Base-by-base conservation (phyloP, 2,329 filamentous ascomycete species). In the Thielaviopsis punctulata region DNA sequence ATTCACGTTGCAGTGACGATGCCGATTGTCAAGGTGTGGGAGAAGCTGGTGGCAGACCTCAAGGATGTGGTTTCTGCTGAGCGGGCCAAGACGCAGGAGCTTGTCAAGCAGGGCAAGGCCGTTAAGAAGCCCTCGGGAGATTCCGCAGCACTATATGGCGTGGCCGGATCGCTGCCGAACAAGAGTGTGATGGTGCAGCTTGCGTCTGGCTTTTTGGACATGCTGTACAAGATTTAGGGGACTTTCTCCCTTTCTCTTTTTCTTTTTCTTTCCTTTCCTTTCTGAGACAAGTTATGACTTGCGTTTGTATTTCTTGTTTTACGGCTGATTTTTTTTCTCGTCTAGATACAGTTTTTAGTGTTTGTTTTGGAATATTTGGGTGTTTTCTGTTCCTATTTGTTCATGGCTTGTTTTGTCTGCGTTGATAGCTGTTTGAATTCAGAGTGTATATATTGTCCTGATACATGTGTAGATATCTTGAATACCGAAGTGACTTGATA, bases 1-100 rank as follows among this genome's bases (percentile, higher is more conserved):
- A 87, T 98, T 52, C 92, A 98, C 65, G 79, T 96, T 39, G 92
- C 92, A 12, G 88, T 96, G 39, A 98, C 92, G 1, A 66, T 94
- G 59, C 90, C 90, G 15, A 85, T 93, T 47, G 80, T 81, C 21
- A 82, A 82, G 60, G 86, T 83, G 2, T 85, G 86, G 63, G 88
- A 96, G 62, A 76, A 77, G 62, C 72, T 98, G 52, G 75, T 92
- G 49, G 67, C 69, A 8, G 92, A 98, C 64, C 67, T 84, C 18
- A 79, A 82, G 68, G 68, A 70, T 2, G 77, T 80, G 4, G 67
- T 82, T 24, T 77, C 84, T 64, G 79, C 76, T 22, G 86, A 93
- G 69, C 78, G 83, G 58, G 87, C 92, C 63, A 87, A 86, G 70
- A 86, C 88, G 64, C 71, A 84, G 53, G 83, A 81, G 57, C 72